Base-by-base conservation (phyloP, 1,139 yeast genomes). In the Hansenula lynferdii region DNA sequence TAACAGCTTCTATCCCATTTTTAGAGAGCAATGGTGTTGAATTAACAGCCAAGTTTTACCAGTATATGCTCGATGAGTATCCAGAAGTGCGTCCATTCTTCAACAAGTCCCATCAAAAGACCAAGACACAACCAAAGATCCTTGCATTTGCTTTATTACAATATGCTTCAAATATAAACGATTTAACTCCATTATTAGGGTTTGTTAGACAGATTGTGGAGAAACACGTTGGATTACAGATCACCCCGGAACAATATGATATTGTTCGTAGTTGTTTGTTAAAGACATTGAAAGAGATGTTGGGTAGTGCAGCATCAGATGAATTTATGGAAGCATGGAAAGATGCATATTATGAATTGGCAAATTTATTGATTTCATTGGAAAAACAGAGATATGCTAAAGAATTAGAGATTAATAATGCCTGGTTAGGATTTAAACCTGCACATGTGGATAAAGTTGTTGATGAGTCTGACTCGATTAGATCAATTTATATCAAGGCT, bases 221-320 rank as follows among this genome's bases (percentile, higher is more conserved):
- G 45, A 81, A 80, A 58, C 89, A 82, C 49, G 80, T 77, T 44
- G 84, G 85, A 35, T 62, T 81, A 42, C 77, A 74, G 51, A 70
- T 82, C 32, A 58, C 61, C 42, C 76, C 87, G 4, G 82, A 75
- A 41, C 85, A 80, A 42, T 82, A 82, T 50, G 77, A 80, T 15
- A 67, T 77, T 45, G 87, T 82, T 28, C 89, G 87, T 25, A 56
- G 60, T 32, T 69, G 72, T 49, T 61, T 82, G 26, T 57, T 81
- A 33, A 64, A 62, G 22, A 76, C 86, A 17, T 71, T 82, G 62
- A 57, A 61, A 36, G 70, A 71, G 42, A 69, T 77, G 34, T 61
- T 81, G 30, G 87, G 87, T 11, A 72, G 68, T 25, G 66, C 68
- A 21, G 85, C 85, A 18, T 76, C 77, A 18, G 68, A 67, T 2